Conservation (phyloP, 1,284 basidiomycete genomes). For the Mycosarcoma maydis region DNA sequence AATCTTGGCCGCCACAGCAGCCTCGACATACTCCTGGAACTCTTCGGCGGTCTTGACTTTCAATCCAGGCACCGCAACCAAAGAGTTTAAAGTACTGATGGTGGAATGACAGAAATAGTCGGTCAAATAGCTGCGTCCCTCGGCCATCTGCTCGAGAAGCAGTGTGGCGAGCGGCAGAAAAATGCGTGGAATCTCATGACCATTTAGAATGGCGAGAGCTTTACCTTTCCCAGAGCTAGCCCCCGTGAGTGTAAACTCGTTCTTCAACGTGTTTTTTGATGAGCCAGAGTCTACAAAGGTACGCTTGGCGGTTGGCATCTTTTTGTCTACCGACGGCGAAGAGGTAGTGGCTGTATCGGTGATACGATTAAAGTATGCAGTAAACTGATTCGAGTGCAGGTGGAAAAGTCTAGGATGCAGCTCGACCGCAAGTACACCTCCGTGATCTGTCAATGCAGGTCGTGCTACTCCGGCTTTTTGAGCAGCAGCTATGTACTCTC, state of each 20-base stretch:
- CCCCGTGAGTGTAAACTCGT: constrained; percentile 13
- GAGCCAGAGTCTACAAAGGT: constrained; percentile 9
- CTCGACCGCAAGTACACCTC: constrained; percentile 32
- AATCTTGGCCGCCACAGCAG: constrained; percentile 41
- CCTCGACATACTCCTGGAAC: constrained; percentile 36
- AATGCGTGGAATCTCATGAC: constrained; percentile 26
- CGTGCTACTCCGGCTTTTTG: constrained; percentile 47
- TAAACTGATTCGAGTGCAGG: constrained; percentile 21
- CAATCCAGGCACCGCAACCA: constrained; percentile 15
- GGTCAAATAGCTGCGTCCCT: constrained; percentile 46
- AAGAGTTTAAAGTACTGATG: constrained; percentile 16
- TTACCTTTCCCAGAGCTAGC: constrained; percentile 7
- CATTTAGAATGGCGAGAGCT: constrained; percentile 29
- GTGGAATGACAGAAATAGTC: constrained; percentile 49
- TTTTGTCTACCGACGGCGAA: constrained; percentile 25
- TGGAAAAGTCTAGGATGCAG: constrained; percentile 36
- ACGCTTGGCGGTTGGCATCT: constrained; percentile 14
- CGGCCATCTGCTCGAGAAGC: constrained; percentile 40
- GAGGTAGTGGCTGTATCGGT: constrained; percentile 30
- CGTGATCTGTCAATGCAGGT: constrained; percentile 25
- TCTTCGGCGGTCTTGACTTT: constrained; percentile 24
- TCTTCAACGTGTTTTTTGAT: constrained; percentile 21
- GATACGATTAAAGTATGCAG: constrained; percentile 15
- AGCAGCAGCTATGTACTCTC: constrained; percentile 53
- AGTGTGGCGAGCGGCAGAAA: constrained; percentile 30